Evolutionary conservation across 2,329 filamentous ascomycete genomes (phyloP), one percentile per base, ranked within the genome.

Genomic region (Alternaria conjuncta): DNA sequence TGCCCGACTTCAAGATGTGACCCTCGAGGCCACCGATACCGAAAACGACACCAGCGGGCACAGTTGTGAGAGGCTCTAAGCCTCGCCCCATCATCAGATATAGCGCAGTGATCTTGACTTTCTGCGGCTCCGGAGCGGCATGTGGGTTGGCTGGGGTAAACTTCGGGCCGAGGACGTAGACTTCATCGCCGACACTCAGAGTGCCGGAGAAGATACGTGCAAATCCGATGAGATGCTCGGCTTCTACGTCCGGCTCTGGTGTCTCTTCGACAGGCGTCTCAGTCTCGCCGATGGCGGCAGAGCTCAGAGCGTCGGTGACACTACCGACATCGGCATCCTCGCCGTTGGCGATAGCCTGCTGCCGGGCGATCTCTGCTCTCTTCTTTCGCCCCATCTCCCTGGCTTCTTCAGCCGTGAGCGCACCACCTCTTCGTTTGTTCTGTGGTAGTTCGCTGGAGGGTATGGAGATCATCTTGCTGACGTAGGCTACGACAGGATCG

Each of bases 401-500:
- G 4, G 96, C 96, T 80, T 98, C 96, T 66, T 97, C 96, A 1
- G 93, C 91, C 43, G 88, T 97, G 74, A 98, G 86, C 46, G 89
- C 82, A 20, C 82, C 89, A 15, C 82, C 79, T 15, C 89, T 86
- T 49, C 93, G 87, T 79, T 91, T 96, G 78, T 97, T 97, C 56
- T 95, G 88, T 0, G 93, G 92, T 6, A 99, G 84, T 72, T 99
- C 95, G 79, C 93, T 97, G 75, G 96, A 93, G 0, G 94, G 95
- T 12, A 99, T 86, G 0, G 96, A 96, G 2, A 98, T 92, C 94
- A 99, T 97, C 79, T 99, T 99, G 82, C 95, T 98, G 64, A 99
- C 92, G 70, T 97, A 99, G 9, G 93, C 95, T 2, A 99, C 93
- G 0, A 97, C 89, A 0, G 95, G 94, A 61, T 92, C 91, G 0